Conservation (phyloP, 345 rosid genomes). For the Citropsis articulata region DNA sequence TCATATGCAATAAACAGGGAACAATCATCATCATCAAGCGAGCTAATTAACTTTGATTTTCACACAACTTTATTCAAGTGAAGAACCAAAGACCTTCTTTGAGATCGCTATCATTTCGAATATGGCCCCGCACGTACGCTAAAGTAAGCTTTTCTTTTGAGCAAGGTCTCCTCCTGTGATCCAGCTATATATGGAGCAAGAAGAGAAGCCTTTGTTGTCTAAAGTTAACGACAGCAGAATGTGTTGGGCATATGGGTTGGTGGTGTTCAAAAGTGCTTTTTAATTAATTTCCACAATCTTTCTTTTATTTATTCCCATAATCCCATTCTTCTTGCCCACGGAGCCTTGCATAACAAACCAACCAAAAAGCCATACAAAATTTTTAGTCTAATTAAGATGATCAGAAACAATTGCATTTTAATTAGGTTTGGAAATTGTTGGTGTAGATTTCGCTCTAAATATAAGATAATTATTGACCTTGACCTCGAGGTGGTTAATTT, state of each 20-base stretch:
- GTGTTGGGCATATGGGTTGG: background rate
- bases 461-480: no score
- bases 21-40: background rate
- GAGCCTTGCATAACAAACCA: no score
- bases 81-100: background rate
- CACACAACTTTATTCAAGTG: background rate
- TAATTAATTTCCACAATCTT: no score
- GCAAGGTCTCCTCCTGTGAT: background rate
- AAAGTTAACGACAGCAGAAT: background rate
- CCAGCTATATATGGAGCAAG: background rate
- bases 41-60: background rate
- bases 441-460: no score
- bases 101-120: background rate
- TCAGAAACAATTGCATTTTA: no score
- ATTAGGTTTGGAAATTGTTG: no score
- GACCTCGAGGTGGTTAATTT: no score
- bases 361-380: no score
- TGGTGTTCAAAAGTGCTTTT: background rate
- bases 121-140: constrained; percentile 2
- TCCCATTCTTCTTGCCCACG: no score
- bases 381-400: no score
- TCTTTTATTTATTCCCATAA: no score
- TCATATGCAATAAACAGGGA: background rate
- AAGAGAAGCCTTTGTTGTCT: background rate
- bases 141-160: background rate